A percentile compares a stretch with the other conserved stretches of the same genome.
Conservation (phyloP, 2,329 filamentous ascomycete species). For the Fusarium neocosmosporiellum region DNA sequence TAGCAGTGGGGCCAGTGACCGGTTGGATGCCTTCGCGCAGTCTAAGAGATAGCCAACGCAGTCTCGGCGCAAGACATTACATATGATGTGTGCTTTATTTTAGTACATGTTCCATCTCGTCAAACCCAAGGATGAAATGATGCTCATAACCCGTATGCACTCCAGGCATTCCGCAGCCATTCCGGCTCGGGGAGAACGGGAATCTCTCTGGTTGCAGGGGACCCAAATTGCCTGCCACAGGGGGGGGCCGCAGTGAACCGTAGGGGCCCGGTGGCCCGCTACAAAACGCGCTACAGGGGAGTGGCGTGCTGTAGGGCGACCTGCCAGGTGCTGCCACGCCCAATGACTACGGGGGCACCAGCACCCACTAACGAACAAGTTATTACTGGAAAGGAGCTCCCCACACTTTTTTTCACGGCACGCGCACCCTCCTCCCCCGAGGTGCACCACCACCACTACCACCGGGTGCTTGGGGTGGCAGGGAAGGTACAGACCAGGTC, state of each 20-base stretch:
- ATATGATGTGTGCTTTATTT: background rate
- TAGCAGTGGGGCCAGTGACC: no score
- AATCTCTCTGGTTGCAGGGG: constrained; percentile 13
- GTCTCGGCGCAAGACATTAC: background rate
- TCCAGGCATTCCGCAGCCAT: constrained; percentile 10
- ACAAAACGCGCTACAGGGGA: constrained; percentile 9
- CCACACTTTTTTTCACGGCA: constrained; percentile 31
- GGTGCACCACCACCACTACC: background rate
- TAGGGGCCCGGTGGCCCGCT: constrained; percentile 8
- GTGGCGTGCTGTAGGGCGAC: constrained; percentile 16
- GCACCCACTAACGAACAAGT: constrained; percentile 16
- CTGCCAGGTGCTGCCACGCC: constrained; percentile 17
- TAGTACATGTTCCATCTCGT: background rate
- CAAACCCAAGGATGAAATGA: background rate
- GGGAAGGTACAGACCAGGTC: constrained; percentile 4
- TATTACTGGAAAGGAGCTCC: constrained; percentile 25
- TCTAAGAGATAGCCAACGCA: background rate
- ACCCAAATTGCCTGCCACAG: constrained; percentile 28
- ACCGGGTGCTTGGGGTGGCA: constrained; percentile 27
- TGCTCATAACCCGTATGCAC: background rate
- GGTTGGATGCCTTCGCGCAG: no score
- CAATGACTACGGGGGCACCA: constrained; percentile 8
- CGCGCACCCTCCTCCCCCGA: constrained; percentile 27
- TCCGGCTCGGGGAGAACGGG: constrained; percentile 23
- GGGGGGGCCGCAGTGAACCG: constrained; percentile 4